A percentile compares a stretch with the other conserved stretches of the same genome.
These are phyloP conservation scores for Xylaria cubensis DNA, from an alignment of 495 filamentous ascomycete genomes.

Conservation along the genomic window DNA sequence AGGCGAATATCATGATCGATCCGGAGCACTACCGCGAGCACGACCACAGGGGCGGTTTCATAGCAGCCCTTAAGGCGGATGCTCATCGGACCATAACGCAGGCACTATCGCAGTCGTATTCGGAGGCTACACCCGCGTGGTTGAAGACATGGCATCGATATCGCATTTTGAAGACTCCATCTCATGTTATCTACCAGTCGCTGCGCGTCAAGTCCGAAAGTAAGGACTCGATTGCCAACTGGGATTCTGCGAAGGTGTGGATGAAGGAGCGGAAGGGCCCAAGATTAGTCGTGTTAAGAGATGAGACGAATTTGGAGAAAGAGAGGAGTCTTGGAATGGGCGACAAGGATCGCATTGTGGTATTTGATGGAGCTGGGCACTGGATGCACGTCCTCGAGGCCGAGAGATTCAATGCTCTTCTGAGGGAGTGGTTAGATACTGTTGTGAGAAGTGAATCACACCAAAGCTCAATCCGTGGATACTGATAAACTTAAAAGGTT, in stretches of 20 bases:
- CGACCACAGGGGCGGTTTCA: conserved; percentile 1
- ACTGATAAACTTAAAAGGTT: too few species aligned
- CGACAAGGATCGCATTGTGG: conserved; percentile 9
- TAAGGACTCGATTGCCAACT: conserved; percentile 1
- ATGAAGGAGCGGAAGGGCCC: conserved; percentile 17
- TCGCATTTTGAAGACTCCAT: conserved; percentile 12
- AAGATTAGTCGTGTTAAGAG: conserved; percentile 10
- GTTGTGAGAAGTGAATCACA: not conserved
- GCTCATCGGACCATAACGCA: not conserved
- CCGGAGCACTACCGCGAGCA: conserved; percentile 21
- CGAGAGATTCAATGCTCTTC: conserved; percentile 12
- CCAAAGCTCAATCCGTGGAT: not conserved
- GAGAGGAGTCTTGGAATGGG: conserved; percentile 21
- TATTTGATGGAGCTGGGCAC: conserved; percentile 14
- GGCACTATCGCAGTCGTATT: not conserved
- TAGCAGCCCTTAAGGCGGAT: conserved; percentile 1
- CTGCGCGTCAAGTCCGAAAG: conserved; percentile 11
- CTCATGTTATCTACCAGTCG: conserved; percentile 14
- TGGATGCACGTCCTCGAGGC: conserved; percentile 22
- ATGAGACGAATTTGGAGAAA: conserved; percentile 22
- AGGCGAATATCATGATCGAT: conserved; percentile 6
- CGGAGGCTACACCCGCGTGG: conserved; percentile 16
- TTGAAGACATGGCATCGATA: conserved; percentile 23
- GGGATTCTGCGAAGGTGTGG: conserved; percentile 19
- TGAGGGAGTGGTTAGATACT: conserved; percentile 7